Conservation (phyloP, 164 flowering plant species). For the Magnolia kwangsiensis region DNA sequence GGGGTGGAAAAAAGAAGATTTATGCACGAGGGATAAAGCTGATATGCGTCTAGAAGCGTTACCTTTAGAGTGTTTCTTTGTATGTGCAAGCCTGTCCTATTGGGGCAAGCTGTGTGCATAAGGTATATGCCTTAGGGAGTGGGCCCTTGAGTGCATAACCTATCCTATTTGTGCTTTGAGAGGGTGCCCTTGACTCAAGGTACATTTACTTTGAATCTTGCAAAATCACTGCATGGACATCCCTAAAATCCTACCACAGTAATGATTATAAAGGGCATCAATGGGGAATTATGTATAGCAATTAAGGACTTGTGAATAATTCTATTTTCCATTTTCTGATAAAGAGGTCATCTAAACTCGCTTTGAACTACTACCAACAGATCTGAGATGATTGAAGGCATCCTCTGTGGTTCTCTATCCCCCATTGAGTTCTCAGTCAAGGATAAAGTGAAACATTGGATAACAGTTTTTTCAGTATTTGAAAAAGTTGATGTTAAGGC, state of each 20-base stretch:
- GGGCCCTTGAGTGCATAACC: background rate
- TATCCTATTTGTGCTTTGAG: background rate
- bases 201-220: background rate
- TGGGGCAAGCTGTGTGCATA: background rate
- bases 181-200: background rate
- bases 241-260: background rate
- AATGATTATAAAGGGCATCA: background rate
- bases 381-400: slow-evolving; percentile 70
- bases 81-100: background rate
- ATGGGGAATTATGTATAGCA: too few species aligned
- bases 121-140: background rate
- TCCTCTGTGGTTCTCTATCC: slow-evolving; percentile 58
- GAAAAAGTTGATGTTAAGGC: slow-evolving; percentile 93
- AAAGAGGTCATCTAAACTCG: background rate
- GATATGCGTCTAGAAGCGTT: background rate
- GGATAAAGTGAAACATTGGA: slow-evolving; percentile 72
- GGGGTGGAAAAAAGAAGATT: too few species aligned
- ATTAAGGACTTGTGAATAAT: background rate
- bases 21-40: too few species aligned
- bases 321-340: background rate
- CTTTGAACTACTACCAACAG: slow-evolving; percentile 40
- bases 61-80: background rate
- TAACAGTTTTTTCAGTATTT: slow-evolving; percentile 57
- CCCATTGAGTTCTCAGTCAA: slow-evolving; percentile 57
- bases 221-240: background rate